Base-by-base conservation (phyloP, 2,329 filamentous ascomycete genomes). In the Chaetothyriales sp. region DNA sequence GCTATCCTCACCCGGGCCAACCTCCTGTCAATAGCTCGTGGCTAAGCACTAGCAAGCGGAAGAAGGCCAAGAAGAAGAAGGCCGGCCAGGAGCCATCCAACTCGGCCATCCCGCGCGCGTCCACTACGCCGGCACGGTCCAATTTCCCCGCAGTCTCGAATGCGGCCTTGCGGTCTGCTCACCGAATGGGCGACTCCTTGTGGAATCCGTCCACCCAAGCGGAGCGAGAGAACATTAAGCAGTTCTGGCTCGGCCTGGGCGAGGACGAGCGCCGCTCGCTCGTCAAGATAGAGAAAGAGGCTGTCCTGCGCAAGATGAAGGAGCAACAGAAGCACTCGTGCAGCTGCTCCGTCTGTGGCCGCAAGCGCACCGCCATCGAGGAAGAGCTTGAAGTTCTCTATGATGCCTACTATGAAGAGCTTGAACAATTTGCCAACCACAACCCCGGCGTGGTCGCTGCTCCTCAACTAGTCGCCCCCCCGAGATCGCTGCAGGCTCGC, bases 291-390 rank as follows among this genome's bases (percentile, higher is more conserved):
- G 92, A 98, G 69, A 98, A 98, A 70, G 90, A 98, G 68, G 90
- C 92, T 6, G 92, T 98, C 0, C 72, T 98, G 51, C 88, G 86
- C 64, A 98, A 98, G 74, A 98, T 98, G 92, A 98, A 98, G 74
- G 92, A 98, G 68, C 92, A 98, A 68, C 92, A 98, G 68, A 96
- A 96, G 69, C 89, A 96, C 66, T 96, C 90, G 2, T 98, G 92
- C 73, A 95, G 89, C 66, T 98, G 92, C 68, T 93, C 88, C 3
- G 90, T 98, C 43, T 98, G 92, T 67, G 92, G 92, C 49, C 80
- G 92, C 58, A 98, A 98, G 72, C 81, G 92, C 49, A 95, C 85
- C 10, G 92, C 92, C 42, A 98, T 98, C 60, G 92, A 98, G 68
- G 92, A 98, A 69, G 92, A 98, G 68, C 75, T 98, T 10, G 92